These are phyloP conservation scores for Platanthera zijinensis DNA, from an alignment of 106 monocot genomes.

Conservation along the genomic window DNA sequence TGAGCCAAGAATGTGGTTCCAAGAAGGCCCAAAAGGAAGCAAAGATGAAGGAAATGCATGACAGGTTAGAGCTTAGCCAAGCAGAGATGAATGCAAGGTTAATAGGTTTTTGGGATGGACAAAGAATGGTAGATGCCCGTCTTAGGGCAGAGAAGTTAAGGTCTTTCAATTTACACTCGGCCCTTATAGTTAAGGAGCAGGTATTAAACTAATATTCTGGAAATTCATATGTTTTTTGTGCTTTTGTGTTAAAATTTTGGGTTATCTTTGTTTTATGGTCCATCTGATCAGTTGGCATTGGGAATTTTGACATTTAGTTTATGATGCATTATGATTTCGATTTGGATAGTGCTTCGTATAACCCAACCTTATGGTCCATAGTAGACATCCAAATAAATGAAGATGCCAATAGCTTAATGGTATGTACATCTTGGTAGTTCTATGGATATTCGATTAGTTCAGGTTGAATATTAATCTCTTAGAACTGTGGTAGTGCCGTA, in stretches of 20 bases:
- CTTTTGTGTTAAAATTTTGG: not conserved
- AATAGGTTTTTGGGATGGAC: constrained; percentile 27
- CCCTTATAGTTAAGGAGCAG: constrained; percentile 30
- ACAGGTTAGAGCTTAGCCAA: constrained; percentile 57
- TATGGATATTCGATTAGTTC: not conserved
- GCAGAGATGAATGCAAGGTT: constrained; percentile 62
- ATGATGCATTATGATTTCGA: not conserved
- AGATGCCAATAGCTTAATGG: not conserved
- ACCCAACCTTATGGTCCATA: not conserved
- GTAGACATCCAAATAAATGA: not conserved
- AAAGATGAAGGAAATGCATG: constrained; percentile 75
- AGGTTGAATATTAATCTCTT: not conserved
- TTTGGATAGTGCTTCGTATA: not conserved
- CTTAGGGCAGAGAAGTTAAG: constrained; percentile 30
- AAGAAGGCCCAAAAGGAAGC: constrained; percentile 67
- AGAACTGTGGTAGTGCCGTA: not conserved
- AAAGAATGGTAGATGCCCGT: constrained; percentile 12
- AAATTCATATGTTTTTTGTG: not conserved
- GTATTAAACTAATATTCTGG: constrained; percentile 16
- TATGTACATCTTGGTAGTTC: not conserved
- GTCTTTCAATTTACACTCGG: constrained; percentile 26
- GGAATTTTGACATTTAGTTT: not conserved
- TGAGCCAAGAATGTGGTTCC: constrained; percentile 55
- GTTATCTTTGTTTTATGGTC: not conserved
- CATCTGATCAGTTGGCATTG: not conserved